Evolutionary conservation across 352 stramenopile species (phyloP), one percentile per base, ranked within the genome.

Genomic region (Pythium utonaiense): DNA sequence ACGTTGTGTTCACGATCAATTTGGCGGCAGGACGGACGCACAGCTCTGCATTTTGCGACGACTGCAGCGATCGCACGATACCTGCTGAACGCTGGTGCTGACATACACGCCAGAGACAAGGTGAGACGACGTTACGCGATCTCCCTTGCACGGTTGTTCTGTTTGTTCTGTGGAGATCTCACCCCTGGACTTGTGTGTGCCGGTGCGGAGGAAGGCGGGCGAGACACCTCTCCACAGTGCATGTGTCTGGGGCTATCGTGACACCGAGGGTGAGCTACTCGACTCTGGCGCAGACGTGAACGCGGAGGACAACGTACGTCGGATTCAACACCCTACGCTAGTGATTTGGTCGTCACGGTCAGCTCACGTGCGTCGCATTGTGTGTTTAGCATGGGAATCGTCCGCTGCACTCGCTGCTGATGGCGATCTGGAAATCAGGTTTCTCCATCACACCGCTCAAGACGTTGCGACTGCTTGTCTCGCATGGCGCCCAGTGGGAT

Each of bases 381-480:
- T 40, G 9, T 14, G 9, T n/a, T 13, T 17, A 45, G 38, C 8
- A 27, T 13, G 38, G 38, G n/a, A 25, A 45, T 45, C 38, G 38
- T 45, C 38, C 38, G 4, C n/a, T 45, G 4, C 38, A 45, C n/a
- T 27, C 38, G 13, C 38, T 45, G 8, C n/a, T 45, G 1, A 45
- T 10, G n/a, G 38, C 38, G 38, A 45, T 45, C 14, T 45, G 38
- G 38, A 45, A 45, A 27, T 45, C 38, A 1, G 38, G 38, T 25
- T 45, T 45, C 8, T n/a, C 10, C 1, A 27, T 45, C n/a, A 27
- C 38, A 19, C 38, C 38, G 13, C 38, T 45, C n/a, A 27, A 19
- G 4, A 45, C 38, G n/a, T 33, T 60, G 17, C 53, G 53, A 30
- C 0, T 55, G 31, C 45, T 62, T 16, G 33, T 62, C 42, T 55